phyloP scores from a whole-genome alignment of 257 asterid genomes.

The Jasminum sambac region DNA sequence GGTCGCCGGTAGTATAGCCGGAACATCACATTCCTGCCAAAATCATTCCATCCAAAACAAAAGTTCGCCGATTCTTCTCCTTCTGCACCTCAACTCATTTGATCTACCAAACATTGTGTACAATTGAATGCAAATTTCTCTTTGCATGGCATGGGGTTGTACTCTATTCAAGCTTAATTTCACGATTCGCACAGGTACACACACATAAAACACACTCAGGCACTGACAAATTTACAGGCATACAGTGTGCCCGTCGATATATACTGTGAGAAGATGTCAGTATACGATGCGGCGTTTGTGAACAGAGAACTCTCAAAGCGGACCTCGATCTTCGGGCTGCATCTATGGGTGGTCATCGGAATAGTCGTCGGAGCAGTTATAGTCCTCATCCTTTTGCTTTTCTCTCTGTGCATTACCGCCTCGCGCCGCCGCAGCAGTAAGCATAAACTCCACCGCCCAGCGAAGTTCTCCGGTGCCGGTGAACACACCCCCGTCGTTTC shows the following conservation, averaged over 20 bases:
- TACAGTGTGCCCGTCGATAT: not conserved
- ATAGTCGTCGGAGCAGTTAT: conserved; percentile 77
- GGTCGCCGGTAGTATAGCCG: conserved; percentile 18
- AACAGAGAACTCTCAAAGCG: conserved; percentile 67
- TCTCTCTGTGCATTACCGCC: conserved; percentile 80
- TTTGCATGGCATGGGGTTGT: conserved; percentile 25
- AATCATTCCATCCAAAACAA: not conserved
- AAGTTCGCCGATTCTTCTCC: not conserved
- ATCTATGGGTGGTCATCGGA: conserved; percentile 85
- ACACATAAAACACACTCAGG: not conserved
- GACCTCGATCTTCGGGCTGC: conserved; percentile 80
- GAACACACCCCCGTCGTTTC: conserved; percentile 66
- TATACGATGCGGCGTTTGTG: conserved; percentile 59
- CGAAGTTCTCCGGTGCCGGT: conserved; percentile 24
- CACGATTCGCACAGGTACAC: conserved; percentile 4
- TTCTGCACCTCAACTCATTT: not conserved
- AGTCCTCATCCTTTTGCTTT: conserved; percentile 67
- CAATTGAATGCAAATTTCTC: conserved; percentile 21
- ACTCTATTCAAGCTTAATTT: not conserved
- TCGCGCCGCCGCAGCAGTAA: conserved; percentile 56
- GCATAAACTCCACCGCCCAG: conserved; percentile 30
- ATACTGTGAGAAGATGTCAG: conserved; percentile 47
- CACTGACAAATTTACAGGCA: not conserved
- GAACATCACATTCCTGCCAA: conserved; percentile 20
- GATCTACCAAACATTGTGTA: conserved; percentile 18